Base-by-base conservation (phyloP, 129 eudicot species). In the Escallonia herrerae region DNA sequence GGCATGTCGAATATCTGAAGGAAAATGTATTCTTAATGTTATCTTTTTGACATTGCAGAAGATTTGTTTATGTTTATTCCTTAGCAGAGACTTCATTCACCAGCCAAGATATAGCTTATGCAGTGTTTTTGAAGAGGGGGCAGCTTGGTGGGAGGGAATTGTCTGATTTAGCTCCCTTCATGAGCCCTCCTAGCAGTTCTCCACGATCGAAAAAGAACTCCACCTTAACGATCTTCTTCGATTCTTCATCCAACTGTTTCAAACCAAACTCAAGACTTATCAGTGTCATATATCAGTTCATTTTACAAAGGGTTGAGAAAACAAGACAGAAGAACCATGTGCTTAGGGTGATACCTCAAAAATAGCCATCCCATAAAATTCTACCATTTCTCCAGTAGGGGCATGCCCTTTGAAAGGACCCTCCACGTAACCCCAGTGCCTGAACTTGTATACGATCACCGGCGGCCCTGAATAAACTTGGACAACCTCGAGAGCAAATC, bases 171-270 rank as follows among this genome's bases (percentile, higher is more conserved):
- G 14, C 61, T 12, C 80, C 80, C 75, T 81, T 82, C 53, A 66
- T 58, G 42, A 86, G 85, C 10, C 70, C 66, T 10, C 77, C 82
- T 0, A 86, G 77, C n/a, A 86, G 39, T 52, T 82, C 94, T 40
- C 94, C 88, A 40, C 78, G 82, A 33, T 86, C 94, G 12, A 54
- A 86, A 56, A 76, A 86, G 76, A 73, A 79, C 70, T 86, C 88
- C 13, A 75, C 82, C 61, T 73, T 82, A 43, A 74, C 69, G 40
- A 82, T 57, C 70, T 77, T 86, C 54, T 77, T 86, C 54, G 72
- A 64, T 7, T 77, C 54, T 58, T 40, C 47, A 58, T 58, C 63
- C 47, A 58, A 39, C 63, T 58, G 63, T 58, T 58, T 9, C 63
- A 58, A 12, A 10, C 12, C 63, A 50, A 22, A 22, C 33, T 22